phyloP scores from a whole-genome alignment of 345 rosid genomes.

The Eucalyptus sideroxylon region DNA sequence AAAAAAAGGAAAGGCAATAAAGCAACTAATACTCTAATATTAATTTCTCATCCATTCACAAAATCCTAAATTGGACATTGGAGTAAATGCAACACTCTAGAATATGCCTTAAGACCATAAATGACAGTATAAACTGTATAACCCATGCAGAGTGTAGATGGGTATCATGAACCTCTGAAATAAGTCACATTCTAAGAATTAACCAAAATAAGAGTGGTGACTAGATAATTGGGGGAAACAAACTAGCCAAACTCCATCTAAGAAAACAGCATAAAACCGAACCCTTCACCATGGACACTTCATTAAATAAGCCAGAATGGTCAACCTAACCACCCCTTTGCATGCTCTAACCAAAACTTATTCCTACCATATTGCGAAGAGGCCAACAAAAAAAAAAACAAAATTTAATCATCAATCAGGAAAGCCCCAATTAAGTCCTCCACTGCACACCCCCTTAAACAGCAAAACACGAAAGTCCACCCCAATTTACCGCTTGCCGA shows the following conservation, averaged over 20 bases:
- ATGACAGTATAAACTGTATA: neutral
- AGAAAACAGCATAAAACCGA: neutral
- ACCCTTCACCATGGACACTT: neutral
- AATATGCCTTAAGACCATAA: neutral
- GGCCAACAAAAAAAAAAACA: neutral
- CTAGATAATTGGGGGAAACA: neutral
- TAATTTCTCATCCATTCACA: neutral
- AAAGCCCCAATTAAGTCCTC: neutral
- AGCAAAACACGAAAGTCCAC: neutral
- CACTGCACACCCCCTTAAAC: neutral
- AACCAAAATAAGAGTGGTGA: neutral
- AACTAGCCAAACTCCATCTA: neutral
- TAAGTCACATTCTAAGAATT: neutral
- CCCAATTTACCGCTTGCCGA: neutral
- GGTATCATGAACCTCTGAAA: neutral
- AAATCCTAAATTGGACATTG: neutral
- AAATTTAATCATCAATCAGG: neutral
- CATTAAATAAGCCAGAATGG: neutral
- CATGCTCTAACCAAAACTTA: neutral
- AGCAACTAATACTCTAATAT: neutral
- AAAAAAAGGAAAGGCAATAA: neutral
- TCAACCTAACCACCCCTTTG: neutral
- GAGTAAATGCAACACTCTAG: neutral
- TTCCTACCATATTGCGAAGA: neutral
- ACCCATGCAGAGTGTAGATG: neutral